A percentile compares a stretch with the other conserved stretches of the same genome.
Evolutionary conservation across 108 stramenopile species (phyloP).

Genomic region (Mediolabrus comicus): DNA sequence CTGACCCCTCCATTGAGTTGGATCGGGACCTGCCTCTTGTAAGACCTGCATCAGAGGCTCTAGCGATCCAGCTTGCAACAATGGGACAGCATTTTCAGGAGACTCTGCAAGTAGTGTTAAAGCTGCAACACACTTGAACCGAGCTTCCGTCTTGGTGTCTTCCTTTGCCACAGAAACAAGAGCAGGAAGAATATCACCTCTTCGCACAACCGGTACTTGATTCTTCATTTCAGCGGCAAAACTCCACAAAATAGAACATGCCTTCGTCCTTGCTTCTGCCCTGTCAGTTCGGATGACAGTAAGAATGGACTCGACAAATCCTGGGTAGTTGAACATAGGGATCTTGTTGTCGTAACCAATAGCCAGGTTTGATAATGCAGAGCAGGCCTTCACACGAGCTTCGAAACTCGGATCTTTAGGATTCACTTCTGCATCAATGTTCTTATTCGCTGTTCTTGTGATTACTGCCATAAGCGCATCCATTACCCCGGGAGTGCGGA

Average conservation of each 20-base stretch:
- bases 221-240: constrained; percentile 94
- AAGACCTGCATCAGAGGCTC: constrained; percentile 86
- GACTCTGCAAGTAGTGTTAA: constrained; percentile 85
- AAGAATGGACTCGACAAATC: constrained; percentile 85
- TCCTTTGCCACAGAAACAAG: constrained; percentile 85
- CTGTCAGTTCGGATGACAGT: constrained; percentile 84
- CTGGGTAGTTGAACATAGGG: constrained; percentile 88
- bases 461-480: constrained; percentile 88
- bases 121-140: constrained; percentile 91
- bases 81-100: constrained; percentile 83
- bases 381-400: constrained; percentile 88
- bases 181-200: constrained; percentile 86
- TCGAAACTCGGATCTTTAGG: constrained; percentile 60
- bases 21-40: constrained; percentile 89
- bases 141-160: constrained; percentile 84
- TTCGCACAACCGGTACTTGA: constrained; percentile 84
- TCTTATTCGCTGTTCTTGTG: constrained; percentile 53
- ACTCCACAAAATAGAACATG: constrained; percentile 90
- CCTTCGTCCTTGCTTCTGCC: constrained; percentile 87
- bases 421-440: constrained; percentile 39
- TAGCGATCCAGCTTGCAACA: constrained; percentile 74
- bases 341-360: constrained; percentile 95
- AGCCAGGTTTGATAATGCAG: constrained; percentile 84
- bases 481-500: constrained; percentile 86
- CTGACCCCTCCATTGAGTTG: constrained; percentile 91